Percentiles rank a stretch among this genome's conserved stretches.
These are phyloP conservation scores for Saccharomyces pastorianus DNA, from an alignment of 1,139 yeast genomes.

Conservation along the genomic window DNA sequence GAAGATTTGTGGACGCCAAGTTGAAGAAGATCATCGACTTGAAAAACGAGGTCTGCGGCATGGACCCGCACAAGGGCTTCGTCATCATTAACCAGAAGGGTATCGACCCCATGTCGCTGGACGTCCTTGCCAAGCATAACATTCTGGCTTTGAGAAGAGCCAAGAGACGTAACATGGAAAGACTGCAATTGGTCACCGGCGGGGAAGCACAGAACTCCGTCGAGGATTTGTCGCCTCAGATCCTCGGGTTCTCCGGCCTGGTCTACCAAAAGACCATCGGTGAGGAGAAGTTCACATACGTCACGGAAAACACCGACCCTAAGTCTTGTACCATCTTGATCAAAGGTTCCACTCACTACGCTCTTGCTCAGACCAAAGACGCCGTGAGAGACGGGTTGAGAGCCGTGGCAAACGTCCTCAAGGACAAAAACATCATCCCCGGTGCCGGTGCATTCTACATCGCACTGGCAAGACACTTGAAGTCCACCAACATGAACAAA, in stretches of 20 bases:
- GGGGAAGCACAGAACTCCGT: conserved; percentile 99
- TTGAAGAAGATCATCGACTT: conserved; percentile 83
- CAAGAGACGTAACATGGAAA: conserved; percentile 97
- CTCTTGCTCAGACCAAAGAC: conserved; percentile 86
- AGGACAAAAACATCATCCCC: conserved; percentile 79
- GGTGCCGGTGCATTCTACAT: conserved; percentile 97
- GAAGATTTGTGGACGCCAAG: conserved; percentile 92
- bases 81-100: conserved; percentile 98
- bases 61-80: conserved; percentile 67
- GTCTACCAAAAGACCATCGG: conserved; percentile 92
- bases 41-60: conserved; percentile 83
- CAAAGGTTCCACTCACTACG: conserved; percentile 86
- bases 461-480: conserved; percentile 65
- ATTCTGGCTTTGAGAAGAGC: conserved; percentile 95
- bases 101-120: conserved; percentile 98
- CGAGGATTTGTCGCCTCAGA: conserved; percentile 76
- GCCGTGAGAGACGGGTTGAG: conserved; percentile 96
- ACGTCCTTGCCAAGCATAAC: conserved; percentile 85
- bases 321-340: conserved; percentile 86
- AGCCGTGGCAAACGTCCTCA: conserved; percentile 85
- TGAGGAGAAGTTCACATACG: conserved; percentile 94
- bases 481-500: conserved; percentile 39
- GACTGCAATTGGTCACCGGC: conserved; percentile 91
- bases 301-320: conserved; percentile 87
- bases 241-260: conserved; percentile 85